Evolutionary conservation across 352 stramenopile genomes (phyloP), one percentile per base, ranked within the genome.

Genomic region (Blastocystis sp.): DNA sequence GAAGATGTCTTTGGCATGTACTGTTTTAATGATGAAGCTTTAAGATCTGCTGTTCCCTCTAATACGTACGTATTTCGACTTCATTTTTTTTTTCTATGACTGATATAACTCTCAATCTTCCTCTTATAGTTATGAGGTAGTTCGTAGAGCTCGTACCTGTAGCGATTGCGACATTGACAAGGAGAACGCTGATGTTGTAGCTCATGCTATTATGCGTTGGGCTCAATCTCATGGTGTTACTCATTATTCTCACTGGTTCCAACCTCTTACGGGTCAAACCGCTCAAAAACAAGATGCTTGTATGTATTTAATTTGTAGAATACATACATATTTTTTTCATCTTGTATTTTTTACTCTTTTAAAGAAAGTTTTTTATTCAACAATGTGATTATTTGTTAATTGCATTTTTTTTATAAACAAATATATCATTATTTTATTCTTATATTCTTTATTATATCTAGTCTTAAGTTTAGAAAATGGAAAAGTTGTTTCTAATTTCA

Each of bases 211-310:
- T 37, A 65, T 64, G 48, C 45, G 36, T 9, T 69, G 55, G 24
- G 65, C 65, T 2, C 34, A 69, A 10, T 30, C 11, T 6, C 46
- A 80, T 46, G 77, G 77, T 52, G 78, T 75, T 35, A 81, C 80
- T 64, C 73, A 78, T 34, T 88, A 82, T 68, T 80, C 74, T 55
- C 80, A 88, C 64, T 85, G 76, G 77, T 85, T 85, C 65, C 78
- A 83, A 55, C 78, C 80, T 27, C 74, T 86, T 66, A 74, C 72
- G 24, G 79, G 79, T 47, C 69, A 77, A 59, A 75, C 70, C 21
- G 76, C 73, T 43, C 77, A 84, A 70, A 76, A 82, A 21, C 75
- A 87, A 25, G 81, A 85, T 68, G 79, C 77, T 55, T 83, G 82
- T 72, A 72, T 82, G 44, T 70, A 79, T 58, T 80, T 81, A 59